Conservation (phyloP, 2,329 filamentous ascomycete species). For the Botrytis cinerea region DNA sequence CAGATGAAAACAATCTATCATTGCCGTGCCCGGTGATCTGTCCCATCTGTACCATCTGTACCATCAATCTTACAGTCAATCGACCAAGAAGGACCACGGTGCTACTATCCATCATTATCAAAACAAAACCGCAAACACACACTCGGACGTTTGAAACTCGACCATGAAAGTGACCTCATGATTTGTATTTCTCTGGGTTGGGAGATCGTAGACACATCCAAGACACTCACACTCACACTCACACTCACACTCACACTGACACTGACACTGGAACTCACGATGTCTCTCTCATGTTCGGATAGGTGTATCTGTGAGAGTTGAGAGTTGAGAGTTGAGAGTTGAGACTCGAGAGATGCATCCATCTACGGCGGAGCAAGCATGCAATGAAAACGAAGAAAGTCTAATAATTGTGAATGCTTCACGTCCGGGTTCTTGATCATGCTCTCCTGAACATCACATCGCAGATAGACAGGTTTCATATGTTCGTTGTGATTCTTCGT, state of each 20-base stretch:
- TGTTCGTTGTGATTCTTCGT: neutral
- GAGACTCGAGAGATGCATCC: too few species aligned
- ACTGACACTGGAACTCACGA: neutral
- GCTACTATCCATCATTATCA: neutral
- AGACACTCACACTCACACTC: too few species aligned
- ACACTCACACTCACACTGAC: too few species aligned
- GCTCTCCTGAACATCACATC: neutral
- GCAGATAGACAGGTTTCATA: neutral
- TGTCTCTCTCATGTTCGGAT: neutral
- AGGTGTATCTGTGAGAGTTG: neutral
- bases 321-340: too few species aligned
- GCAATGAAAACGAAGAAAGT: neutral
- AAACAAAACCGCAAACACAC: too few species aligned
- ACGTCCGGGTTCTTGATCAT: neutral
- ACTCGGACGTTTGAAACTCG: too few species aligned
- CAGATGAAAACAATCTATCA: too few species aligned
- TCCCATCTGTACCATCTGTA: neutral
- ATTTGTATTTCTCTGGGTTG: neutral
- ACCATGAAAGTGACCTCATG: neutral
- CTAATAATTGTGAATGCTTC: neutral
- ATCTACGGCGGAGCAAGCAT: neutral
- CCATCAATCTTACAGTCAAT: neutral
- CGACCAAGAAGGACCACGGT: neutral
- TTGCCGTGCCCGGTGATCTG: too few species aligned
- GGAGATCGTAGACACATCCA: neutral